A percentile compares a stretch with the other conserved stretches of the same genome.
Evolutionary conservation across 306 rosid species (phyloP).

Genomic region (Ormosia semicastrata): DNA sequence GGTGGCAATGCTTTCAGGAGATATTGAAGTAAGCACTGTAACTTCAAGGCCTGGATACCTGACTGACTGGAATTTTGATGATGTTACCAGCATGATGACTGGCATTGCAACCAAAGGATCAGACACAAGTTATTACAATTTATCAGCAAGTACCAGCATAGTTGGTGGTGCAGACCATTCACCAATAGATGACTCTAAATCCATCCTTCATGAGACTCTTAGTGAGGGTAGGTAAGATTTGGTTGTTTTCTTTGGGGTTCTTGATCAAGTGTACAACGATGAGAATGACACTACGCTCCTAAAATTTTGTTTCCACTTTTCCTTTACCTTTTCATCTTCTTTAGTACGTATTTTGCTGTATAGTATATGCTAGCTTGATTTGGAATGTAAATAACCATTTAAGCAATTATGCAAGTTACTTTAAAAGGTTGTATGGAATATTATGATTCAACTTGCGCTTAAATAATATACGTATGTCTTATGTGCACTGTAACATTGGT

Average conservation of each 20-base stretch:
- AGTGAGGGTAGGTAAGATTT: constrained; percentile 38
- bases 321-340: background rate
- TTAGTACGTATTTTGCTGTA: background rate
- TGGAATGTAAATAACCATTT: background rate
- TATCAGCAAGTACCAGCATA: constrained; percentile 34
- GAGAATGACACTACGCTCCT: background rate
- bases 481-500: no score
- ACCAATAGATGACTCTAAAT: constrained; percentile 14
- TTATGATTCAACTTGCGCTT: no score
- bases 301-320: background rate
- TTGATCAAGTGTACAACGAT: background rate
- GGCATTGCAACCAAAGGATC: constrained; percentile 28
- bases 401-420: background rate
- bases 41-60: constrained; percentile 66
- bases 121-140: constrained; percentile 23
- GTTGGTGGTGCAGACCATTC: constrained; percentile 30
- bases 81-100: constrained; percentile 22
- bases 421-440: no score
- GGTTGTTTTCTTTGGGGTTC: background rate
- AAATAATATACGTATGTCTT: no score
- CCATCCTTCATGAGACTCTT: constrained; percentile 28
- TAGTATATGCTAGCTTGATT: background rate
- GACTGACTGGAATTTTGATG: constrained; percentile 67
- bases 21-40: constrained; percentile 50
- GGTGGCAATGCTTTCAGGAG: constrained; percentile 75